Evolutionary conservation across 2,329 filamentous ascomycete species (phyloP), one percentile per base, ranked within the genome.

Genomic region (Clarireedia monteithiana): DNA sequence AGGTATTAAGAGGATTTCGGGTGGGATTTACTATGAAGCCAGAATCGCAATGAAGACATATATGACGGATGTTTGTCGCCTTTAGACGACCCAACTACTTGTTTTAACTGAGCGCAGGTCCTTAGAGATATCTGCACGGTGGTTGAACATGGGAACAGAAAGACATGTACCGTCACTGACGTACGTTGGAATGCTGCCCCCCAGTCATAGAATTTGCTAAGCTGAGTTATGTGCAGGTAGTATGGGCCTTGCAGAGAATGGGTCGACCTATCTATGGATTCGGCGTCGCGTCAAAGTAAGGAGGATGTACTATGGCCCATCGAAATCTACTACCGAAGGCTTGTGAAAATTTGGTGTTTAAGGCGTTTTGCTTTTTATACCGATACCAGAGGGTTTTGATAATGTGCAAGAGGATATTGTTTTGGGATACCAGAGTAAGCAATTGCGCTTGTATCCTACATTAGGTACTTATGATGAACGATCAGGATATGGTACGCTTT

Each of bases 1-100:
- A 1, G 88, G 88, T 0, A 84, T 92, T 0, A 91, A 91, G 67
- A 76, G 88, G 0, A 89, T 91, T 7, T 85, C 83, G 0, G 78
- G 67, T 0, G 61, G 47, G 0, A 84, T 91, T 2, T 91, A 91
- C 63, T 75, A 83, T 0, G 84, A 88, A 0, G 69, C 77, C 0
- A 74, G 88, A 0, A 17, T 4, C 0, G 80, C 75, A 0, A 52
- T 91, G 1, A 80, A 76, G 23, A 58, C 63, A 0, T 73, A 76
- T 0, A 70, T 91, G 0, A 62, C 71, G 5, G 60, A 61, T 27
- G 82, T 84, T 72, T 23, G 48, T 50, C 12, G 34, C 20, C 39
- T 2, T 24, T 40, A 4, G 7, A 20, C 23, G 24, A 20, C 15
- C 20, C 27, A 17, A 26, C 6, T 3, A 34, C 5, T 10, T 7